Evolutionary conservation across 495 filamentous ascomycete genomes (phyloP), one percentile per base, ranked within the genome.

Genomic region (Penicillium silybi): DNA sequence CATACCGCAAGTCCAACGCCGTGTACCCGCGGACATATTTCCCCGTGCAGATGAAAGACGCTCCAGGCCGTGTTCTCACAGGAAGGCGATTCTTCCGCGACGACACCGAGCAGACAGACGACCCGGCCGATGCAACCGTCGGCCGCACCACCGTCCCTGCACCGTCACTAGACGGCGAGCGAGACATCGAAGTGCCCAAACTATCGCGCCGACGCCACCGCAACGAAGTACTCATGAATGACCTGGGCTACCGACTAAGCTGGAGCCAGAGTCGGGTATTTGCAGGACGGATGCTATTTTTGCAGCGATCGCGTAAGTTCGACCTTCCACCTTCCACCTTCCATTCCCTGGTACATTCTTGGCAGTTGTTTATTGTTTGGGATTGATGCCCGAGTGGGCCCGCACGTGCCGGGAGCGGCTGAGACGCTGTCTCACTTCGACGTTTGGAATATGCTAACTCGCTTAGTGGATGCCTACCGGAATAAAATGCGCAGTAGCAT

Each of bases 201-300:
- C 78, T 91, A 55, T 82, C 83, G 17, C 78, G 78, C 47, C 71
- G 75, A 38, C 79, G 81, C 45, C 81, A 88, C 43, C 80, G 74
- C 38, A 92, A 89, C 69, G 92, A 98, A 64, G 80, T 90, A 4
- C 74, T 87, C 43, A 65, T 98, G 55, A 98, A 98, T 61, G 91
- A 97, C 62, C 66, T 97, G 42, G 93, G 90, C 0, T 97, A 95
- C 62, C 81, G 92, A 15, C 95, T 98, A 85, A 89, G 87, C 39
- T 98, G 93, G 93, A 82, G 88, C 44, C 92, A 96, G 70, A 90
- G 89, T 64, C 79, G 92, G 40, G 85, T 90, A 1, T 97, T 97
- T 72, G 81, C 88, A 15, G 86, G 84, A 4, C 78, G 89, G 59
- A 88, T 84, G 42, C 75, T 96, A 54, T 98, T 98, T 65, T 72